Evolutionary conservation across 768 basidiomycete genomes (phyloP).

Genomic region (Tylopilus balloui): DNA sequence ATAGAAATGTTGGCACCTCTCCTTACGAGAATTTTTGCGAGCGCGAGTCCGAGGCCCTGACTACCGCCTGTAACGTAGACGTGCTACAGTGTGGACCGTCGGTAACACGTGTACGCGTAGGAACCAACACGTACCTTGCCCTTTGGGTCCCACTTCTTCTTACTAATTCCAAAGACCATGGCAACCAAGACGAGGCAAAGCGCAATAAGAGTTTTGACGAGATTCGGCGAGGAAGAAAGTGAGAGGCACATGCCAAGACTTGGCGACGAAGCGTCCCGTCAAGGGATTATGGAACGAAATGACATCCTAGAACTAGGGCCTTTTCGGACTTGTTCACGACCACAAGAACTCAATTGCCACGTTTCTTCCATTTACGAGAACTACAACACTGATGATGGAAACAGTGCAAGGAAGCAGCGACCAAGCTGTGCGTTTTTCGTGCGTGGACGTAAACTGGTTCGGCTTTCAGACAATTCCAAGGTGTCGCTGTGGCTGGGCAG

Average conservation of each 20-base stretch:
- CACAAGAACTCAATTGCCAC: too few species aligned
- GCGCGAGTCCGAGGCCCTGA: constrained; percentile 70
- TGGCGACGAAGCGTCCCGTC: not conserved
- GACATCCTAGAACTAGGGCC: too few species aligned
- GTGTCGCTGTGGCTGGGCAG: not conserved
- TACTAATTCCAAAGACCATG: constrained; percentile 20
- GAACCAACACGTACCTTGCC: constrained; percentile 34
- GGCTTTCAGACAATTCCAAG: not conserved
- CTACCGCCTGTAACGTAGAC: constrained; percentile 84
- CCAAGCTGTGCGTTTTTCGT: not conserved
- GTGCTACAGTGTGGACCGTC: constrained; percentile 46
- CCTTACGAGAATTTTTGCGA: constrained; percentile 61
- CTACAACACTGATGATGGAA: too few species aligned
- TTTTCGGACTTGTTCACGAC: too few species aligned
- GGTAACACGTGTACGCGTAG: not conserved
- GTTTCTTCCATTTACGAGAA: too few species aligned
- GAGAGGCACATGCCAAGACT: not conserved
- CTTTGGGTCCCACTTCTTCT: constrained; percentile 46
- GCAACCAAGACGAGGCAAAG: constrained; percentile 9
- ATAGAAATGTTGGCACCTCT: constrained; percentile 82
- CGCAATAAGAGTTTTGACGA: constrained; percentile 8
- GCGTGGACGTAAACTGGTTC: not conserved
- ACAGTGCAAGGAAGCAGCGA: not conserved
- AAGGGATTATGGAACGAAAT: too few species aligned
- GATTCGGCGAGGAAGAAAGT: not conserved